A percentile compares a stretch with the other conserved stretches of the same genome.
Evolutionary conservation across 495 filamentous ascomycete species (phyloP).

Genomic region (Pyrenopolyporus hunteri): DNA sequence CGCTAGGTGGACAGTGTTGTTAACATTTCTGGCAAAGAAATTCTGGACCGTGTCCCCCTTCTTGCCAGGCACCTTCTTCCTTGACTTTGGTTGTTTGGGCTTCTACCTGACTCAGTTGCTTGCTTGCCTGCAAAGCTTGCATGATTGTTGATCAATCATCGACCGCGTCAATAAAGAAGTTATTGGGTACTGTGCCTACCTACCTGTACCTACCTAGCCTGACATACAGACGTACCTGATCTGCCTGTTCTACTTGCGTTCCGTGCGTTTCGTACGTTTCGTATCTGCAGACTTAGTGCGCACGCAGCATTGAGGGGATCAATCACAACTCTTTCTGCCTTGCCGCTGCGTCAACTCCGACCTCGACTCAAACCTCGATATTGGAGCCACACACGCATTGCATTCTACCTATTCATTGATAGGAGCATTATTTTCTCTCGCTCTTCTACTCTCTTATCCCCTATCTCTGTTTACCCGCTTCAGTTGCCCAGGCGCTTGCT

Average conservation of each 20-base stretch:
- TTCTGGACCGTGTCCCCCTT: no score
- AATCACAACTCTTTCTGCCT: background rate
- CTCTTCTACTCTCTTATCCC: no score
- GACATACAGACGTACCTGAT: background rate
- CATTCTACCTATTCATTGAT: no score
- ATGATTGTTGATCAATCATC: slow-evolving; percentile 41
- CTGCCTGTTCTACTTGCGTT: background rate
- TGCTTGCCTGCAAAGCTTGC: slow-evolving; percentile 4
- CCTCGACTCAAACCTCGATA: no score
- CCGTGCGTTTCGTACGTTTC: background rate
- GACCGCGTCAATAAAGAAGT: slow-evolving; percentile 10
- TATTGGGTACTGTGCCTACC: slow-evolving; percentile 5
- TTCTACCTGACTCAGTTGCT: background rate
- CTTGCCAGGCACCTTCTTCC: slow-evolving; percentile 16
- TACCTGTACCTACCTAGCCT: background rate
- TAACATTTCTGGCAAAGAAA: slow-evolving; percentile 20
- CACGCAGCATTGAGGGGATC: slow-evolving; percentile 1
- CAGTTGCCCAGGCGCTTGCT: no score
- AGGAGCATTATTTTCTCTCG: no score
- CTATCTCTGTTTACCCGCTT: no score
- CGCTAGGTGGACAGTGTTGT: background rate
- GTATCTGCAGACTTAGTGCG: background rate
- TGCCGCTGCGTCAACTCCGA: background rate
- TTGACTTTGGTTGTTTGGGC: background rate
- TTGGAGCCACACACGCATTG: no score